Percentiles rank a stretch among this genome's conserved stretches.
These are phyloP conservation scores for Recurvomyces mirabilis DNA, from an alignment of 495 filamentous ascomycete species.

Conservation along the genomic window DNA sequence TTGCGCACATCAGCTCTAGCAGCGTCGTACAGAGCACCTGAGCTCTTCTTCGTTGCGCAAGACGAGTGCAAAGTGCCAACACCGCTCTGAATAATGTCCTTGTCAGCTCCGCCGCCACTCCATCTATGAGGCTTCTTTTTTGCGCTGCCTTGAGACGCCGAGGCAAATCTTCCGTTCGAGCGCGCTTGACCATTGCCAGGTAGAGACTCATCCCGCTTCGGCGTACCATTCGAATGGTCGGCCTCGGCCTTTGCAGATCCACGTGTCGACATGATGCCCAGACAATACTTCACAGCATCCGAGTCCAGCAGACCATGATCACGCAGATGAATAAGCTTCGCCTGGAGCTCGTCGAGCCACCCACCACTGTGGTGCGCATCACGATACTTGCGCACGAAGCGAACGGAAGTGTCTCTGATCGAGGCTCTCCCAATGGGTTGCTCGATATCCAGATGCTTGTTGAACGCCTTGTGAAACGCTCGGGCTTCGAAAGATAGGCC, in stretches of 20 bases:
- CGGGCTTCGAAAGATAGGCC: constrained; percentile 12
- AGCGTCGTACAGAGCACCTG: not conserved
- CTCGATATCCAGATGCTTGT: constrained; percentile 24
- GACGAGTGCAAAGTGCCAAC: not conserved
- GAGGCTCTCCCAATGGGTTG: constrained; percentile 9
- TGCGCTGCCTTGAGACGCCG: not conserved
- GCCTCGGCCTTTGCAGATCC: not conserved
- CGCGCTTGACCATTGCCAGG: not conserved
- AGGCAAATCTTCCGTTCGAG: not conserved
- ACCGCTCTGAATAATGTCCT: constrained; percentile 4
- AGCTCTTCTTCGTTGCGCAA: not conserved
- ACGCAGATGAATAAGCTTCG: constrained; percentile 12
- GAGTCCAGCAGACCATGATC: constrained; percentile 6
- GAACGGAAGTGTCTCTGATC: constrained; percentile 17
- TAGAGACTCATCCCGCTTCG: not conserved
- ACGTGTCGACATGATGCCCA: not conserved
- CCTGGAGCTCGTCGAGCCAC: constrained; percentile 6
- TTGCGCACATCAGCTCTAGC: no score
- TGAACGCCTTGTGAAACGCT: constrained; percentile 21
- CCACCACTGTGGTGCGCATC: not conserved
- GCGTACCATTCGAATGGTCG: not conserved
- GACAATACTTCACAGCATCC: constrained; percentile 6
- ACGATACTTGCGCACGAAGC: constrained; percentile 16
- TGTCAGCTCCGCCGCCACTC: constrained; percentile 6
- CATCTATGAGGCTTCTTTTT: constrained; percentile 1